These are phyloP conservation scores for Aschersonia sp. DNA, from an alignment of 2,329 filamentous ascomycete species.

Conservation along the genomic window DNA sequence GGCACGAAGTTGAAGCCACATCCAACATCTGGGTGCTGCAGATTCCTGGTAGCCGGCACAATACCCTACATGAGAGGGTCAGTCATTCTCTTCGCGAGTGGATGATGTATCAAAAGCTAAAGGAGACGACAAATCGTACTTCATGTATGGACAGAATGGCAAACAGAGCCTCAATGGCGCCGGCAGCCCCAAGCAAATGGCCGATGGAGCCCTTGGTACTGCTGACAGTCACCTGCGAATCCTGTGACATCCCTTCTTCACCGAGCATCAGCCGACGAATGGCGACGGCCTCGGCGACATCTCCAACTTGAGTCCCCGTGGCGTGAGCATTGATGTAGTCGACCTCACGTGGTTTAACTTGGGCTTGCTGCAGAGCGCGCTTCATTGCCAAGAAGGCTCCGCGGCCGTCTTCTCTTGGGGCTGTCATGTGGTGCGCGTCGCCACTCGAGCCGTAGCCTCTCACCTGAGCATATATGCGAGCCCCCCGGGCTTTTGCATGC, in stretches of 20 bases:
- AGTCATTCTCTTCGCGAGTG: not conserved
- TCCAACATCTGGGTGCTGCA: constrained; percentile 49
- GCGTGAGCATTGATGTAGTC: constrained; percentile 96
- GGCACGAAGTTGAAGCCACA: constrained; percentile 81
- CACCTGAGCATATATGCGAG: constrained; percentile 77
- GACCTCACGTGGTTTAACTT: constrained; percentile 52
- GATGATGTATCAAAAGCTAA: too few relatives aligned
- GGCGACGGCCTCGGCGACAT: constrained; percentile 74
- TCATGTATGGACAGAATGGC: constrained; percentile 65
- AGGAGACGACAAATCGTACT: constrained; percentile 32
- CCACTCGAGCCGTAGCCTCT: constrained; percentile 81
- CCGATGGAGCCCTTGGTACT: constrained; percentile 91
- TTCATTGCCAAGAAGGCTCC: constrained; percentile 80
- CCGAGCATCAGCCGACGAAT: constrained; percentile 68
- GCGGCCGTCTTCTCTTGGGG: constrained; percentile 67
- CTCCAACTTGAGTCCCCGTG: constrained; percentile 74
- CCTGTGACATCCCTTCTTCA: constrained; percentile 46
- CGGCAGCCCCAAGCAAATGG: constrained; percentile 82
- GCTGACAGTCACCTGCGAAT: constrained; percentile 63
- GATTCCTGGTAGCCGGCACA: constrained; percentile 77
- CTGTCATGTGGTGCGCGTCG: constrained; percentile 89
- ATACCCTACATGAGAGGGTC: constrained; percentile 41
- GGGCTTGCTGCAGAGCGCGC: constrained; percentile 60
- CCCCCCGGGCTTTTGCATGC: constrained; percentile 68
- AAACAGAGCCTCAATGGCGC: constrained; percentile 81